Base-by-base conservation (phyloP, 148 eudicot genomes). In the Vaccinium vitisidaea region DNA sequence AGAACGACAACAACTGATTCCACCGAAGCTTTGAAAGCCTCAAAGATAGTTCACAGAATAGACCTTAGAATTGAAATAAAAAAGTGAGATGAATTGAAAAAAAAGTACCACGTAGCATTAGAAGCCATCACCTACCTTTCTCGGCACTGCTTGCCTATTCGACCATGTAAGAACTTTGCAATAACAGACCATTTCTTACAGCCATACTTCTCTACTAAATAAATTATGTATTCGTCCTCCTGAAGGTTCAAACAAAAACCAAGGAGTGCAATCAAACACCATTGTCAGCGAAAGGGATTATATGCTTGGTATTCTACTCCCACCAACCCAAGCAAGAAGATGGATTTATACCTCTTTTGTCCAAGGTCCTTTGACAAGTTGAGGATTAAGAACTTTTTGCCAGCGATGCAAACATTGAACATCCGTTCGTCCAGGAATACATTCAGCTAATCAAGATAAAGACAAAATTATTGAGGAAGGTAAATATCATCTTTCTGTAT, bases 131-230 rank as follows among this genome's bases (percentile, higher is more conserved):
- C 84, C 36, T 87, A 95, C 98, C 98, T 93, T 91, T 95, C 98
- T 49, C 98, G 91, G 86, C 98, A 95, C 82, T 95, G 98, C 93
- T 95, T 95, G 70, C 98, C 98, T 58, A 92, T 95, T n/a, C 98
- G 96, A 88, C 98, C 95, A 59, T 94, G 92, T 84, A 95, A 85
- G 84, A 77, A 88, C 89, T 94, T 92, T 75, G 98, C 98, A 84
- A 95, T 91, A 82, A 84, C 80, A 32, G 98, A 93, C 98, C 98
- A 94, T 75, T 87, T 92, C 85, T 77, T 92, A 83, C 89, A 84
- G 77, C 98, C 98, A 86, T 91, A 85, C 87, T 89, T 90, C 89
- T 90, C 85, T 80, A 94, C 96, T 87, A 94, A 84, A 87, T 93
- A 86, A 55, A 85, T 89, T 43, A 95, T 90, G 86, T 85, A 67